Percentiles rank a stretch among this genome's conserved stretches.
Evolutionary conservation across 805 yeast genomes (phyloP).

Genomic region (Ogataea nonfermentans): DNA sequence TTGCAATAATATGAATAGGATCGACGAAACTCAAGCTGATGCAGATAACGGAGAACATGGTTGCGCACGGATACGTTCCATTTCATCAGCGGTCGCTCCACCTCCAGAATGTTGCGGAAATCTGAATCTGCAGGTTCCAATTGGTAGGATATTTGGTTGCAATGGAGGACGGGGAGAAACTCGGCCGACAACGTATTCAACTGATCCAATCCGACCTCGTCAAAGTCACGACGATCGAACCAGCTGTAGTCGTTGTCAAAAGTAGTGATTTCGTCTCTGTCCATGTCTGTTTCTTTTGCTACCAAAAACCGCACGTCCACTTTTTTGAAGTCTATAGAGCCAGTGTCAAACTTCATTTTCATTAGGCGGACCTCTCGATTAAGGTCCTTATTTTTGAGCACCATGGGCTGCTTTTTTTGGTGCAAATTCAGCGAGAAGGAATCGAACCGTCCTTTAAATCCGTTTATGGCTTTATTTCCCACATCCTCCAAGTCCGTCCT

Average conservation of each 20-base stretch:
- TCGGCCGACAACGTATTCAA: conserved; percentile 40
- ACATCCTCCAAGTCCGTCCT: conserved; percentile 46
- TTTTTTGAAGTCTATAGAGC: conserved; percentile 51
- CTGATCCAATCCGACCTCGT: conserved; percentile 45
- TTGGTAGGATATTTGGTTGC: conserved; percentile 76
- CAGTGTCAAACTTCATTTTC: conserved; percentile 63
- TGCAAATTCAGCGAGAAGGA: conserved; percentile 60
- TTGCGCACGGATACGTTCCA: conserved; percentile 78
- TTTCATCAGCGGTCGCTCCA: conserved; percentile 69
- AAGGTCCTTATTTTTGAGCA: conserved; percentile 48
- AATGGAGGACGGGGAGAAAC: conserved; percentile 60
- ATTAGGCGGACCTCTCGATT: conserved; percentile 46
- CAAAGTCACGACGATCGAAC: conserved; percentile 62
- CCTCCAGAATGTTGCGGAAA: conserved; percentile 66
- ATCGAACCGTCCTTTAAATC: conserved; percentile 61
- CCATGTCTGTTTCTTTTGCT: conserved; percentile 37
- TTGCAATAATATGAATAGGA: conserved; percentile 39
- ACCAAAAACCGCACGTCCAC: conserved; percentile 61
- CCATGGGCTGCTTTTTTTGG: conserved; percentile 50
- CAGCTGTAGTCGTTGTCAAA: conserved; percentile 58
- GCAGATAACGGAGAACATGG: conserved; percentile 56
- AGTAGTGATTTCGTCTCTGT: conserved; percentile 5
- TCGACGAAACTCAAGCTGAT: conserved; percentile 44
- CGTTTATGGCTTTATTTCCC: conserved; percentile 48
- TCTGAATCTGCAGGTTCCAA: conserved; percentile 40